phyloP scores from a whole-genome alignment of 495 filamentous ascomycete genomes.

The Daldinia concentrica region DNA sequence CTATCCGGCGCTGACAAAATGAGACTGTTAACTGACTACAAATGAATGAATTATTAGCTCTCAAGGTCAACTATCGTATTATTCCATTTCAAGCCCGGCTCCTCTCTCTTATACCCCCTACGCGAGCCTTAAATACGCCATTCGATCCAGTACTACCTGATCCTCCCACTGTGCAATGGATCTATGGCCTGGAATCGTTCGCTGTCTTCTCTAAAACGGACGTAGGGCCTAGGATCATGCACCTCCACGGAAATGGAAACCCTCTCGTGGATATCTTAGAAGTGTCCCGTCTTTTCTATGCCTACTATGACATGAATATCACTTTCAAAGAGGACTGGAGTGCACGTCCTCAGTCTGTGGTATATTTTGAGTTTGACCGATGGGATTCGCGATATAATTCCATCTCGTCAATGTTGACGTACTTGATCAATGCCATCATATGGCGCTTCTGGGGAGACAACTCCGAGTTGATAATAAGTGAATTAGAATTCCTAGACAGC shows the following conservation, averaged over 20 bases:
- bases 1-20: background rate
- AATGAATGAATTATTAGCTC: background rate
- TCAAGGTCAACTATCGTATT: background rate
- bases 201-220: background rate
- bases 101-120: background rate
- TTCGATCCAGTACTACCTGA: background rate
- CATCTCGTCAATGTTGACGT: background rate
- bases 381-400: background rate
- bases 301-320: too few relatives aligned
- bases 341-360: background rate
- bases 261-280: background rate
- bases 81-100: background rate
- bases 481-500: background rate
- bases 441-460: background rate
- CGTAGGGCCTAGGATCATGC: background rate
- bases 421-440: background rate
- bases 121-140: background rate
- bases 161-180: background rate
- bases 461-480: background rate
- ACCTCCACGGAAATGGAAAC: background rate
- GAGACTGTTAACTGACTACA: background rate
- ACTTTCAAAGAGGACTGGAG: too few relatives aligned
- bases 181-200: background rate
- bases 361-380: background rate
- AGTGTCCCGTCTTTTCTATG: background rate